Evolutionary conservation across 2,329 filamentous ascomycete species (phyloP).

Genomic region (Penicillium capsulatum): DNA sequence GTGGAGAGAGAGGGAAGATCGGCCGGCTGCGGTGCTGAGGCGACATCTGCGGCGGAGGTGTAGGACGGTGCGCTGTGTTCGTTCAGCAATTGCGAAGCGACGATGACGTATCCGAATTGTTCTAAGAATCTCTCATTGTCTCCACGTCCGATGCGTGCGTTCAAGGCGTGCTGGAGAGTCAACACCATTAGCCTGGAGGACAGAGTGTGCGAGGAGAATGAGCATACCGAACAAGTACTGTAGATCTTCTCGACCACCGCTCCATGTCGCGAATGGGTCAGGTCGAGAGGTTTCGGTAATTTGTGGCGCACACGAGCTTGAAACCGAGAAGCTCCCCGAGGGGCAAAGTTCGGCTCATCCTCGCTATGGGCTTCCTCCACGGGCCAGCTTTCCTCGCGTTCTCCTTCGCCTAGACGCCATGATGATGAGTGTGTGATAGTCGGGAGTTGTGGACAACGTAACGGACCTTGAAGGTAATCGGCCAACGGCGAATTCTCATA

Average conservation of each 20-base stretch:
- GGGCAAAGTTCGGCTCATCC: constrained; percentile 46
- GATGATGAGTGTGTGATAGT: constrained; percentile 11
- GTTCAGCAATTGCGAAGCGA: constrained; percentile 83
- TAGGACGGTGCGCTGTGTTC: constrained; percentile 49
- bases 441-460: neutral
- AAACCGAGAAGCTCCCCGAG: constrained; percentile 48
- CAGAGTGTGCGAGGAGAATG: neutral
- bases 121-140: constrained; percentile 86
- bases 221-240: constrained; percentile 46
- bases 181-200: constrained; percentile 9
- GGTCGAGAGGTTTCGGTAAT: constrained; percentile 47
- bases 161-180: constrained; percentile 29
- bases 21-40: constrained; percentile 28
- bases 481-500: constrained; percentile 84
- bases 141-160: constrained; percentile 58
- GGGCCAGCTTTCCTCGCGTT: constrained; percentile 40
- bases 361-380: constrained; percentile 30
- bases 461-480: constrained; percentile 79
- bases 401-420: constrained; percentile 42
- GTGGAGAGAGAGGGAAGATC: constrained; percentile 36
- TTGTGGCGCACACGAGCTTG: constrained; percentile 48
- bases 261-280: constrained; percentile 29
- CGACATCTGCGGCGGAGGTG: constrained; percentile 34
- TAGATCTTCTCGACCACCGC: constrained; percentile 41
- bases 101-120: constrained; percentile 87